Base-by-base conservation (phyloP, 176 grass and related monocot genomes). In the Oryza coarctata region DNA sequence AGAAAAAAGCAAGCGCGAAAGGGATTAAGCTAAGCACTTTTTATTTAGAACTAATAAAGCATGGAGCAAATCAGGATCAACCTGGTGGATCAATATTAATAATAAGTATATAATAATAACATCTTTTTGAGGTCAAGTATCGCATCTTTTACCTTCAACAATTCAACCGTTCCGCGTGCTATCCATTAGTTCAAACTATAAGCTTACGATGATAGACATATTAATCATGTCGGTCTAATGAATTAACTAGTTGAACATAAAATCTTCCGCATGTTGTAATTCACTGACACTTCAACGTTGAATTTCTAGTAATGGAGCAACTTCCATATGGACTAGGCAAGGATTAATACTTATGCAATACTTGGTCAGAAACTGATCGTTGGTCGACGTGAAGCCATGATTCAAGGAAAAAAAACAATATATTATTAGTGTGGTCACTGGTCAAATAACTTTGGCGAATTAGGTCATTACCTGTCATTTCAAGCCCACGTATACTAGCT, bases 381-480 rank as follows among this genome's bases (percentile, higher is more conserved):
- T 45, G 12, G 13, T 45, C 12, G 43, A 45, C 43, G 3, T 14
- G 43, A 22, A 57, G 20, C 20, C 52, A 17, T 26, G 11, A 34
- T 64, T 47, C 13, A 22, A 12, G 36, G 68, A 26, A 63, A 2
- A 62, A 41, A 20, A 3, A 12, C 39, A 62, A 44, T 22, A 38
- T 8, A 23, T 58, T 23, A 58, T 60, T 60, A 60, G 55, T 60
- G 55, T n/a, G 23, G 27, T 66, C 26, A 28, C 28, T n/a, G 52
- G 57, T 15, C 79, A 38, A 38, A 50, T 52, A 64, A 38, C 49
- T 84, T 68, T 74, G 45, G 33, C 7, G 28, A 79, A 44, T 36
- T 29, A 68, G 26, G 26, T 12, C 60, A 64, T 57, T 25, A 36
- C 86, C 28, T 36, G 74, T 84, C 75, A 23, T 64, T 73, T 74